Evolutionary conservation across 345 rosid species (phyloP).

Genomic region (Physaria fendleri): DNA sequence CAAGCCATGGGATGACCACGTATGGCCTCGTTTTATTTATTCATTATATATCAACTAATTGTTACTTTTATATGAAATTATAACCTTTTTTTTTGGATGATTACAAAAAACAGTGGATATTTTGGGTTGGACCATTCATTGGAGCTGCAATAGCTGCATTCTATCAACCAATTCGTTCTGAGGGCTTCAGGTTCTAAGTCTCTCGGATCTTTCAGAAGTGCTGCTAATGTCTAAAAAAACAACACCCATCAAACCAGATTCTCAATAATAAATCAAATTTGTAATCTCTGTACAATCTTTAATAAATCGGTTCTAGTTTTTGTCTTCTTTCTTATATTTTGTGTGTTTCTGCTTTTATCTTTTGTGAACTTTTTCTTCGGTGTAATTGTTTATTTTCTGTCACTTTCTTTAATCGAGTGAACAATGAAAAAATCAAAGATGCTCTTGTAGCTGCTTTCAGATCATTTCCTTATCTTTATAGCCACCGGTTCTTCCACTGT

Average conservation of each 20-base stretch:
- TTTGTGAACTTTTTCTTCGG: neutral
- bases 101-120: conserved; percentile 48
- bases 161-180: conserved; percentile 51
- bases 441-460: neutral
- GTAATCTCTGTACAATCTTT: conserved; percentile 26
- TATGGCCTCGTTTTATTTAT: conserved; percentile 17
- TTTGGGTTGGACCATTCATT: conserved; percentile 70
- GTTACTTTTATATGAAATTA: neutral
- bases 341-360: neutral
- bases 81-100: neutral
- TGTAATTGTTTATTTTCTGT: conserved; percentile 3
- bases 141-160: conserved; percentile 63
- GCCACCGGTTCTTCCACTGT: too few species aligned
- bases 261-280: conserved; percentile 7
- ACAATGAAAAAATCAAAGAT: conserved; percentile 8
- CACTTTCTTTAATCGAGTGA: conserved; percentile 1
- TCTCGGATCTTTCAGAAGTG: conserved; percentile 55
- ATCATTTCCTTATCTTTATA: too few species aligned
- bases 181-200: conserved; percentile 52
- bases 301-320: conserved; percentile 4
- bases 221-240: conserved; percentile 33
- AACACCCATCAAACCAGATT: conserved; percentile 2
- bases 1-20: conserved; percentile 96
- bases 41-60: neutral
- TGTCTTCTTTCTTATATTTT: neutral